phyloP scores from a whole-genome alignment of 257 asterid species.

The Fraxinus pennsylvanica region DNA sequence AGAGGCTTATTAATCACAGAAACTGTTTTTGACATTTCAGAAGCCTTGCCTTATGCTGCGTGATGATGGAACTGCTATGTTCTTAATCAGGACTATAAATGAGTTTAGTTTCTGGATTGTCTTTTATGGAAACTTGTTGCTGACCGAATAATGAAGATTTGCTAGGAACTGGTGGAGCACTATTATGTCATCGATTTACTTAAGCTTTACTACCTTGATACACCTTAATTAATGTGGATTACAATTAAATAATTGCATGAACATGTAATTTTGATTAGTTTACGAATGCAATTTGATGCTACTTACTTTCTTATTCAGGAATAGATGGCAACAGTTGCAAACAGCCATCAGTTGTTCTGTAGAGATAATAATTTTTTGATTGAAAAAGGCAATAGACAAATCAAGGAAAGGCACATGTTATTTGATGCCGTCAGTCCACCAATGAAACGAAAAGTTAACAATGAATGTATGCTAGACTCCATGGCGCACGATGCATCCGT shows the following conservation, averaged over 20 bases:
- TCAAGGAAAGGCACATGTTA: slow-evolving; percentile 28
- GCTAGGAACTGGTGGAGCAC: slow-evolving; percentile 3
- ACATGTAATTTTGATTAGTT: not conserved
- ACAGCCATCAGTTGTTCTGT: slow-evolving; percentile 34
- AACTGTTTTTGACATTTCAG: no score
- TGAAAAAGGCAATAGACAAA: slow-evolving; percentile 27
- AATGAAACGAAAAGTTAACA: slow-evolving; percentile 24
- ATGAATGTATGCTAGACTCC: slow-evolving; percentile 12
- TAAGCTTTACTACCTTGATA: not conserved
- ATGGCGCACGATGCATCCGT: slow-evolving; percentile 20
- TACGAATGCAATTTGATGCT: not conserved
- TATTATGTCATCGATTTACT: not conserved
- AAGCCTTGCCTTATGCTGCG: not conserved
- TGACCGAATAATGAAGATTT: not conserved
- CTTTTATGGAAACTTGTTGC: slow-evolving; percentile 2
- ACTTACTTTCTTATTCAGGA: slow-evolving; percentile 29
- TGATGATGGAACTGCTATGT: slow-evolving; percentile 1
- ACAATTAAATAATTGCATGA: not conserved
- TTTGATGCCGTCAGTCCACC: slow-evolving; percentile 26
- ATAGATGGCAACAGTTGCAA: slow-evolving; percentile 42
- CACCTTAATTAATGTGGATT: slow-evolving; percentile 5
- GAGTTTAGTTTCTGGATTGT: slow-evolving; percentile 9
- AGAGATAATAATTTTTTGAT: slow-evolving; percentile 28
- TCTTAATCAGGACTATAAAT: not conserved
- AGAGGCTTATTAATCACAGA: no score